Conservation (phyloP, 2,329 filamentous ascomycete genomes). For the Exophiala alcalophila region DNA sequence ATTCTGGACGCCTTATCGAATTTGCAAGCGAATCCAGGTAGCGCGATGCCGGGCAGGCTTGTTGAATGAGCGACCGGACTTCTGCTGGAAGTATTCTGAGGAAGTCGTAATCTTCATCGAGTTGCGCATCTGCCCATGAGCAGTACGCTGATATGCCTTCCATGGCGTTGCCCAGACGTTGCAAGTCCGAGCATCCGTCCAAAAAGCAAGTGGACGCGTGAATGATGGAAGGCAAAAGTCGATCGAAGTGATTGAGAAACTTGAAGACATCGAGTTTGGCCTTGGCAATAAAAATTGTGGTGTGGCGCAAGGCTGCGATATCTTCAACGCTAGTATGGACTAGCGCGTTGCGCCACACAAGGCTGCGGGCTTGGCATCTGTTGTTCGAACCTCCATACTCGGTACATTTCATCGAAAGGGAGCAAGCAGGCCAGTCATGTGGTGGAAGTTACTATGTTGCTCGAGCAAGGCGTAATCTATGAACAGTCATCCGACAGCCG, state of each 20-base stretch:
- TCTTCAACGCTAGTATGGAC: too few relatives aligned
- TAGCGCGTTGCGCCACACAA: background rate
- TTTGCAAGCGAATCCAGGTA: slow-evolving; percentile 70
- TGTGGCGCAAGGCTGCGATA: slow-evolving; percentile 15
- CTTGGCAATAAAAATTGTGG: slow-evolving; percentile 1
- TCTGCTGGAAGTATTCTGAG: slow-evolving; percentile 65
- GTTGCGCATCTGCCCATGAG: slow-evolving; percentile 35
- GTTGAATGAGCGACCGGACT: slow-evolving; percentile 64
- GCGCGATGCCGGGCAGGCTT: slow-evolving; percentile 59
- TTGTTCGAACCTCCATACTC: too few relatives aligned
- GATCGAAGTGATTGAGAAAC: background rate
- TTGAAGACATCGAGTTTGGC: slow-evolving; percentile 5
- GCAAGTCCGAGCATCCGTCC: background rate
- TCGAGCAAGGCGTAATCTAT: too few relatives aligned
- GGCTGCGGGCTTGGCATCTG: too few relatives aligned
- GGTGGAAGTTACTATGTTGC: too few relatives aligned
- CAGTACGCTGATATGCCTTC: slow-evolving; percentile 33
- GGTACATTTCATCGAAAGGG: too few relatives aligned
- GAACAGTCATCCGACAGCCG: too few relatives aligned
- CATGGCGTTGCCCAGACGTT: slow-evolving; percentile 15
- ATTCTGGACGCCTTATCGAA: slow-evolving; percentile 65
- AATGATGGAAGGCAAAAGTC: background rate
- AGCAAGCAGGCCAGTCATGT: too few relatives aligned
- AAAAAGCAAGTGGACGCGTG: too few relatives aligned
- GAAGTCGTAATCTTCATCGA: slow-evolving; percentile 52